A percentile compares a stretch with the other conserved stretches of the same genome.
Conservation (phyloP, 257 asterid genomes). For the Eucommia ulmoides region DNA sequence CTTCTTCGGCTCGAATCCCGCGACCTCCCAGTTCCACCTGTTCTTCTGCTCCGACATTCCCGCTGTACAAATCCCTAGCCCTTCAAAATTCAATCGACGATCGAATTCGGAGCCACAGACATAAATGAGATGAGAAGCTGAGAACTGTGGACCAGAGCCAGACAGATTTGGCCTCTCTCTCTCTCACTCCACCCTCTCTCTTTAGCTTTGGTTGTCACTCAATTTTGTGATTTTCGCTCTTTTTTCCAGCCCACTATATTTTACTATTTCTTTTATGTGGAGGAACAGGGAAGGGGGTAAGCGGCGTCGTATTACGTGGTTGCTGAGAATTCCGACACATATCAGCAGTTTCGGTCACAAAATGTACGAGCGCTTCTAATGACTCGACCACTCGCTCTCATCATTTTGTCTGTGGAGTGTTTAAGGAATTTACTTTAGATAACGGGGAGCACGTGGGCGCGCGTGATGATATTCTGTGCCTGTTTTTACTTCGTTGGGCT, state of each 20-base stretch:
- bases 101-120: background rate
- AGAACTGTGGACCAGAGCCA: constrained; percentile 6
- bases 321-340: constrained; percentile 32
- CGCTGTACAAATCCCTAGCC: background rate
- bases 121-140: constrained; percentile 6
- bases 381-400: constrained; percentile 28
- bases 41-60: constrained; percentile 63
- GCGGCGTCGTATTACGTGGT: constrained; percentile 12
- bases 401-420: background rate
- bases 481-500: too few species aligned
- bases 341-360: constrained; percentile 36
- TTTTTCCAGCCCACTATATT: too few species aligned
- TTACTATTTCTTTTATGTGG: too few species aligned
- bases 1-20: constrained; percentile 83
- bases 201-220: constrained; percentile 1
- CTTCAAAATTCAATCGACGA: background rate
- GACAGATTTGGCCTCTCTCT: constrained; percentile 8
- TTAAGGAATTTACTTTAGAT: background rate
- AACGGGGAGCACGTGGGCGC: constrained; percentile 1
- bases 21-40: constrained; percentile 97
- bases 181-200: constrained; percentile 7
- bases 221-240: background rate
- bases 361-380: constrained; percentile 17
- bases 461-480: too few species aligned
- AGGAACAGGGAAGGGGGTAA: background rate